Conservation (phyloP, 1,139 yeast species). For the Zygoascus hellenicus region DNA sequence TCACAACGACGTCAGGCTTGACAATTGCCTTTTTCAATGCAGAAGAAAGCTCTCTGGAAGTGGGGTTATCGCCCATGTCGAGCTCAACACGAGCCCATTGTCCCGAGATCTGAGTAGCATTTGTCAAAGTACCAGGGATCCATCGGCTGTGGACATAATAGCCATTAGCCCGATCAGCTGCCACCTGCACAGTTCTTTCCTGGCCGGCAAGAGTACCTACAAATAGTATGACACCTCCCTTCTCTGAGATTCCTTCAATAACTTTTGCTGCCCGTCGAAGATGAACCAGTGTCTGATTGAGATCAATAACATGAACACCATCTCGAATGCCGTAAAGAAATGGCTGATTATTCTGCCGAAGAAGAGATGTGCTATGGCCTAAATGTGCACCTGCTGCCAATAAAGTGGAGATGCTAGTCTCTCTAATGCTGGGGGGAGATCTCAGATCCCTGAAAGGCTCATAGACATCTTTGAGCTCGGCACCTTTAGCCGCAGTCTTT, state of each 20-base stretch:
- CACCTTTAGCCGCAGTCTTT: slow-evolving; percentile 55
- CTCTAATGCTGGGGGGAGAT: slow-evolving; percentile 51
- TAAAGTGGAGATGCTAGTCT: slow-evolving; percentile 60
- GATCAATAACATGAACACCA: slow-evolving; percentile 82
- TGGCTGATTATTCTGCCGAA: slow-evolving; percentile 85
- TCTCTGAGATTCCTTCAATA: slow-evolving; percentile 69
- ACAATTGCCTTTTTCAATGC: slow-evolving; percentile 37
- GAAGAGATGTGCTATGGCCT: slow-evolving; percentile 77
- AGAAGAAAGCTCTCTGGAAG: slow-evolving; percentile 50
- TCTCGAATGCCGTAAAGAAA: slow-evolving; percentile 82
- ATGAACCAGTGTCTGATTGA: slow-evolving; percentile 71
- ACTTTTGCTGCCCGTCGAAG: slow-evolving; percentile 78
- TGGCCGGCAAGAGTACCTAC: slow-evolving; percentile 84
- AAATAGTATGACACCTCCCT: slow-evolving; percentile 78
- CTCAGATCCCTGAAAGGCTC: slow-evolving; percentile 62
- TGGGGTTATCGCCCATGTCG: slow-evolving; percentile 55
- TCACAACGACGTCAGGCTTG: slow-evolving; percentile 83
- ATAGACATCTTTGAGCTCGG: slow-evolving; percentile 54
- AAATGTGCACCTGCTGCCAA: slow-evolving; percentile 92
- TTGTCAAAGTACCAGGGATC: slow-evolving; percentile 94
- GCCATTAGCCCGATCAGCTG: slow-evolving; percentile 73
- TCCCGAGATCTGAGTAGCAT: slow-evolving; percentile 65
- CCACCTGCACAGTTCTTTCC: slow-evolving; percentile 65
- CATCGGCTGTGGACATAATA: slow-evolving; percentile 80
- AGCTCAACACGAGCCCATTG: slow-evolving; percentile 59